Evolutionary conservation across 176 grass and related monocot species (phyloP).

Genomic region (Typha latifolia): DNA sequence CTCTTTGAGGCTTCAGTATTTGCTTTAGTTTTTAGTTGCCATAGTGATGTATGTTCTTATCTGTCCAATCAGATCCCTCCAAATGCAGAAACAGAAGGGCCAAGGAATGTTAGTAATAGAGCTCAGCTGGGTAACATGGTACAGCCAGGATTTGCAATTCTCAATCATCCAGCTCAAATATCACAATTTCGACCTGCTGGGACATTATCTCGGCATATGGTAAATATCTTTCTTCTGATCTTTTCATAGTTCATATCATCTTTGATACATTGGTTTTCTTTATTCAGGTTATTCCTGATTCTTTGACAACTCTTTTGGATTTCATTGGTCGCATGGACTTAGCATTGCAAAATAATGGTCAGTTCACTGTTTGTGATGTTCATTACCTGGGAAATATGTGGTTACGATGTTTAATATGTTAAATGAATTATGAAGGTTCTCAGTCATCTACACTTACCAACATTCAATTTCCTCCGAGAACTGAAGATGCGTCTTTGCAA

Average conservation of each 20-base stretch:
- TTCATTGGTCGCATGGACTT: conserved; percentile 68
- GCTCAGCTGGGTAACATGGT: conserved; percentile 34
- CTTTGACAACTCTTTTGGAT: conserved; percentile 56
- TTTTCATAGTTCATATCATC: conserved; percentile 8
- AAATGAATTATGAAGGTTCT: conserved; percentile 33
- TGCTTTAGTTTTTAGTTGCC: background rate
- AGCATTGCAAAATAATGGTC: conserved; percentile 66
- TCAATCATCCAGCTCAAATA: conserved; percentile 70
- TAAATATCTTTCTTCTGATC: conserved; percentile 8
- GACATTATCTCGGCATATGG: conserved; percentile 40
- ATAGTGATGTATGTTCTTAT: background rate
- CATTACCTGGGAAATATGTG: background rate
- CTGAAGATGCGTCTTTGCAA: conserved; percentile 34
- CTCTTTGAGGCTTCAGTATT: too few species aligned
- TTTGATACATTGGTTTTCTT: conserved; percentile 10
- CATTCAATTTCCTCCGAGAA: conserved; percentile 28
- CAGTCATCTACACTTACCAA: conserved; percentile 34
- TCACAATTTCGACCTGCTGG: conserved; percentile 40
- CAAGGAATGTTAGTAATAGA: conserved; percentile 41
- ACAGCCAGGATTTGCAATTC: conserved; percentile 52
- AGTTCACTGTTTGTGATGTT: background rate
- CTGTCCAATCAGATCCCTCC: conserved; percentile 49
- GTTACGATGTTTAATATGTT: conserved; percentile 18
- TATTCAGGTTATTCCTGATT: conserved; percentile 76
- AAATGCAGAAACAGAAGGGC: conserved; percentile 36